phyloP scores from a whole-genome alignment of 2,329 filamentous ascomycete species.

The Pestalotiopsis fici region DNA sequence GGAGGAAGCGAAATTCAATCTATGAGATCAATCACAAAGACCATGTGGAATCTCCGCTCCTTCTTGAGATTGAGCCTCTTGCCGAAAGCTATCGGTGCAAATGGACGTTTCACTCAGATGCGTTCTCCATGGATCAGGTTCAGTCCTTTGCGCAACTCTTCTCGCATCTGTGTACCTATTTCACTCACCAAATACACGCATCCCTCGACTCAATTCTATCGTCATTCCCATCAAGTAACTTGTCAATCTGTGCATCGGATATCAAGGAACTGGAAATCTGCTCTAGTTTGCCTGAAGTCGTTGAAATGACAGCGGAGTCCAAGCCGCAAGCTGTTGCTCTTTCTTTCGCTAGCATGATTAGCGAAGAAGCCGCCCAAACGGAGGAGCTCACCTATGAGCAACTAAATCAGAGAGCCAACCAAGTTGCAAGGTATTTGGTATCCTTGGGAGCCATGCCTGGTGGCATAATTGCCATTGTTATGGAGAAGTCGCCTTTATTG shows the following conservation, averaged over 20 bases:
- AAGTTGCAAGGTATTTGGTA: constrained; percentile 58
- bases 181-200: constrained; percentile 25
- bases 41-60: constrained; percentile 72
- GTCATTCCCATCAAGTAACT: constrained; percentile 29
- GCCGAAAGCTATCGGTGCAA: constrained; percentile 41
- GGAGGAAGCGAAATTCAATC: constrained; percentile 35
- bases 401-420: constrained; percentile 66
- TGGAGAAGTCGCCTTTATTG: constrained; percentile 74
- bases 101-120: constrained; percentile 47
- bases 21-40: constrained; percentile 64
- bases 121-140: constrained; percentile 57
- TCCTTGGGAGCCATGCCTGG: constrained; percentile 47
- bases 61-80: constrained; percentile 74
- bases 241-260: constrained; percentile 51
- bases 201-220: constrained; percentile 22
- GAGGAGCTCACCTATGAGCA: constrained; percentile 61
- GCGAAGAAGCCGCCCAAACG: constrained; percentile 31
- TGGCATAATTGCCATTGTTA: constrained; percentile 69
- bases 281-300: constrained; percentile 48
- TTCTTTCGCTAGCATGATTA: constrained; percentile 58
- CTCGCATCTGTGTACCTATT: constrained; percentile 43
- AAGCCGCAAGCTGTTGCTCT: constrained; percentile 62
- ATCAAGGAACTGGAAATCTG: constrained; percentile 32
- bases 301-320: constrained; percentile 52
- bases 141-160: constrained; percentile 62